These are phyloP conservation scores for Boletus rubescentipes DNA, from an alignment of 768 basidiomycete genomes.

Conservation along the genomic window DNA sequence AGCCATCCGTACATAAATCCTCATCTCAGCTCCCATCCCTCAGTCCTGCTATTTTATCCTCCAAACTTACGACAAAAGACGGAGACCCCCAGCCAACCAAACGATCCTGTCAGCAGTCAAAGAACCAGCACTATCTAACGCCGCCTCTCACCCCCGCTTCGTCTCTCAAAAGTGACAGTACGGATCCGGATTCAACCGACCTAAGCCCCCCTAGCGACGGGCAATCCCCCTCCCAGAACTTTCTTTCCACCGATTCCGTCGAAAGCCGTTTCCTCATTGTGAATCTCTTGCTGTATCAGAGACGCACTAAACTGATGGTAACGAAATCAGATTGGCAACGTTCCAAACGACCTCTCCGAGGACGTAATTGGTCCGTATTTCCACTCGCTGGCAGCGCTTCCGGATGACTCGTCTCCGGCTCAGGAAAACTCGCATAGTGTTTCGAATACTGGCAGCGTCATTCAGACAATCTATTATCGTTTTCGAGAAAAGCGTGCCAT, in stretches of 20 bases:
- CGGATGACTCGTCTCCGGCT: slow-evolving; percentile 6
- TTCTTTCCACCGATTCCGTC: slow-evolving; percentile 11
- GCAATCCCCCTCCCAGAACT: slow-evolving; percentile 19
- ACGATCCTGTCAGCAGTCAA: slow-evolving; percentile 23
- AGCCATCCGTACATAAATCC: slow-evolving; percentile 18
- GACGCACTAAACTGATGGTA: slow-evolving; percentile 9
- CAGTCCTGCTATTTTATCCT: slow-evolving; percentile 10
- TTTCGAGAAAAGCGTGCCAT: slow-evolving; percentile 51
- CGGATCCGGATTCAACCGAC: slow-evolving; percentile 34
- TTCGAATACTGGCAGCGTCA: slow-evolving; percentile 26
- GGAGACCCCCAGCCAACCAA: slow-evolving; percentile 18
- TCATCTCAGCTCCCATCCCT: slow-evolving; percentile 20
- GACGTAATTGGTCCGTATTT: slow-evolving; percentile 33
- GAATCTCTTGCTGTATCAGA: not conserved
- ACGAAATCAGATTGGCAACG: slow-evolving; percentile 39
- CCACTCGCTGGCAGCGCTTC: slow-evolving; percentile 23
- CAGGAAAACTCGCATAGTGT: slow-evolving; percentile 5
- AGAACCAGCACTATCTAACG: slow-evolving; percentile 47
- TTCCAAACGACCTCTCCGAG: slow-evolving; percentile 34
- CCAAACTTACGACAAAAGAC: slow-evolving; percentile 14
- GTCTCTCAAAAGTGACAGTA: slow-evolving; percentile 40
- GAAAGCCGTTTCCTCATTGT: slow-evolving; percentile 36
- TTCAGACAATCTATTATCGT: slow-evolving; percentile 59
- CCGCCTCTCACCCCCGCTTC: slow-evolving; percentile 74
- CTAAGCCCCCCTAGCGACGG: slow-evolving; percentile 18